Percentiles rank a stretch among this genome's conserved stretches.
Evolutionary conservation across 371 early-diverging fungal genomes (phyloP).

Genomic region (Lichtheimia ramosa): DNA sequence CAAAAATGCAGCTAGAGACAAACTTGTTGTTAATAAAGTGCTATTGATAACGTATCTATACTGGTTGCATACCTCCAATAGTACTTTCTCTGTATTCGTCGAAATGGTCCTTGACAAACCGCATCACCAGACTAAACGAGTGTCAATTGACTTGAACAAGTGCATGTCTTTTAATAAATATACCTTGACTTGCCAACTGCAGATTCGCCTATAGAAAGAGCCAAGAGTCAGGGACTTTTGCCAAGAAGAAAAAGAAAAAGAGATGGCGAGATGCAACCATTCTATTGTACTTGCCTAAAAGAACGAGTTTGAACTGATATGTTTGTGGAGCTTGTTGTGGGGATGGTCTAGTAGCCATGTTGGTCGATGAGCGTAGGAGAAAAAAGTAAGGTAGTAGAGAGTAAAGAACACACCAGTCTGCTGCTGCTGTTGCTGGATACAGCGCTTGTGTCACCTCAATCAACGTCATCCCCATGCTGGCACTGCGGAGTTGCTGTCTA

Average conservation of each 20-base stretch:
- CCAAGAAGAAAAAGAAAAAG: neutral
- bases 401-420: slow-evolving; percentile 4
- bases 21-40: slow-evolving; percentile 27
- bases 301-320: slow-evolving; percentile 79
- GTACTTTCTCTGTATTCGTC: slow-evolving; percentile 98
- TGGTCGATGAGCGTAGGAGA: neutral
- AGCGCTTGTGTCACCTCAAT: no score
- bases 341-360: slow-evolving; percentile 34
- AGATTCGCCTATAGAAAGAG: slow-evolving; percentile 68
- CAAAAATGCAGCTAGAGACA: slow-evolving; percentile 81
- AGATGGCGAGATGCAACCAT: neutral
- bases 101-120: slow-evolving; percentile 97
- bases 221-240: neutral
- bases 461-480: no score
- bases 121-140: slow-evolving; percentile 76
- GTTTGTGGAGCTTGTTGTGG: slow-evolving; percentile 38
- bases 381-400: slow-evolving; percentile 2
- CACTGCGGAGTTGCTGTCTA: no score
- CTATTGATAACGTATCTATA: neutral
- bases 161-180: neutral
- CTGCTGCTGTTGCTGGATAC: no score
- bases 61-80: slow-evolving; percentile 80
- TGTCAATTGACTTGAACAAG: neutral
- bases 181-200: slow-evolving; percentile 91
- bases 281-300: slow-evolving; percentile 61